Evolutionary conservation across 2,329 filamentous ascomycete genomes (phyloP).

Genomic region (Cladosporium halotolerans): DNA sequence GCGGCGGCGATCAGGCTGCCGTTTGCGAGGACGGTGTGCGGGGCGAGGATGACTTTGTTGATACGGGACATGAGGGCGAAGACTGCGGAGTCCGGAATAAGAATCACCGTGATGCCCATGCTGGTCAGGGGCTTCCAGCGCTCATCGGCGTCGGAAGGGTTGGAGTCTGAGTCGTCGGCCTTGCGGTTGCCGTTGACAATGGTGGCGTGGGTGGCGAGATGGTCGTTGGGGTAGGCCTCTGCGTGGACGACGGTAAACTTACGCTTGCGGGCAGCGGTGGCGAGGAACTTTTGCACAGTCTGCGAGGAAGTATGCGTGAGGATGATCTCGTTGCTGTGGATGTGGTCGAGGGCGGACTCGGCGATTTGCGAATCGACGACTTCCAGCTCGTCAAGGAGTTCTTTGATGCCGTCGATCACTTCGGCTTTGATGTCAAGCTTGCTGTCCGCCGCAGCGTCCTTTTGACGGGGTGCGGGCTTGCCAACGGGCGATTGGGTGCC

Average conservation of each 20-base stretch:
- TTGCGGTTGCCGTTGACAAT: slow-evolving; percentile 50
- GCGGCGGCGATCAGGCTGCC: slow-evolving; percentile 78
- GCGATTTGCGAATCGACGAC: slow-evolving; percentile 93
- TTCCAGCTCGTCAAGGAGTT: slow-evolving; percentile 91
- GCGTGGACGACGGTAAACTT: slow-evolving; percentile 88
- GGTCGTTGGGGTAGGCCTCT: slow-evolving; percentile 65
- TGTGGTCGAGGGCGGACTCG: slow-evolving; percentile 79
- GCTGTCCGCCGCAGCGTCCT: slow-evolving; percentile 30
- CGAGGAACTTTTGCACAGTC: slow-evolving; percentile 82
- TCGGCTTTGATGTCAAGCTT: slow-evolving; percentile 72
- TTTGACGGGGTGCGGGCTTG: slow-evolving; percentile 29
- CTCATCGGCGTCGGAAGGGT: slow-evolving; percentile 38
- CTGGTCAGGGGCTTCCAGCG: slow-evolving; percentile 72
- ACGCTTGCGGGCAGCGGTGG: slow-evolving; percentile 79
- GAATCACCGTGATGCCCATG: slow-evolving; percentile 73
- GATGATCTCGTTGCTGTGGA: slow-evolving; percentile 87
- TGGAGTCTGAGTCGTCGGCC: slow-evolving; percentile 32
- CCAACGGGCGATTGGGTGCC: slow-evolving; percentile 21
- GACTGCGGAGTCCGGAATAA: slow-evolving; percentile 76
- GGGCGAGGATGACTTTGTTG: slow-evolving; percentile 89
- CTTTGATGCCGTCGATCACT: slow-evolving; percentile 86
- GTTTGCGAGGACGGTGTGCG: slow-evolving; percentile 77
- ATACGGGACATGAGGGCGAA: slow-evolving; percentile 93
- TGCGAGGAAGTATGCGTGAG: slow-evolving; percentile 80
- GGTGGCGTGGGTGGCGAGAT: slow-evolving; percentile 56